A percentile compares a stretch with the other conserved stretches of the same genome.
phyloP scores from a whole-genome alignment of 164 flowering plant species.

The Santalum album region DNA sequence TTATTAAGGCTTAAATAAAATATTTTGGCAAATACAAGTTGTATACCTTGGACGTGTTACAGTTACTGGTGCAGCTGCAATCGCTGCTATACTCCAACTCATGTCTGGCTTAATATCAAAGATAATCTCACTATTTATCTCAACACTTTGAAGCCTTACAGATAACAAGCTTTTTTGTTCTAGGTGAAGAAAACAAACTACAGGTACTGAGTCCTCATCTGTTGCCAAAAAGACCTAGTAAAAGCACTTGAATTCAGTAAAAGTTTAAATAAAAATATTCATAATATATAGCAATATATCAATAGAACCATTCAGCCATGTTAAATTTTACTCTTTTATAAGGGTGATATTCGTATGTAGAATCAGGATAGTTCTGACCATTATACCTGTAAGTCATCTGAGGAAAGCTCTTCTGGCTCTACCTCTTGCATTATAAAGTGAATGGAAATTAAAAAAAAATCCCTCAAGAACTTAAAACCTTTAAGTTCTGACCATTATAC shows the following conservation, averaged over 20 bases:
- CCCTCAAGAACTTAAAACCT: too few relatives aligned
- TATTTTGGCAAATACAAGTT: neutral
- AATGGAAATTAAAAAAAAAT: too few relatives aligned
- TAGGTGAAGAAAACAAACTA: slow-evolving; percentile 79
- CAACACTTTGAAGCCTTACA: slow-evolving; percentile 66
- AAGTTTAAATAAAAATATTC: too few relatives aligned
- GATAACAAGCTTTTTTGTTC: slow-evolving; percentile 70
- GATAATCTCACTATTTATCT: slow-evolving; percentile 50
- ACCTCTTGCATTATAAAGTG: too few relatives aligned
- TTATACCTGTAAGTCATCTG: too few relatives aligned
- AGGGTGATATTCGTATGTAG: too few relatives aligned
- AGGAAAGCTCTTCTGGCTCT: too few relatives aligned
- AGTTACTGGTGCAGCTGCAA: slow-evolving; percentile 76
- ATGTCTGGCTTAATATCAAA: slow-evolving; percentile 71
- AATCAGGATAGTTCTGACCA: too few relatives aligned
- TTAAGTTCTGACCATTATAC: too few relatives aligned
- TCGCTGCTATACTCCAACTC: slow-evolving; percentile 82
- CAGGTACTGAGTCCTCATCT: slow-evolving; percentile 74
- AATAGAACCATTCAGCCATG: neutral
- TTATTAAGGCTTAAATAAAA: too few relatives aligned
- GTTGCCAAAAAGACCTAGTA: slow-evolving; percentile 81
- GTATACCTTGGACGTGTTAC: slow-evolving; percentile 79
- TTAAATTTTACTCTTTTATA: too few relatives aligned
- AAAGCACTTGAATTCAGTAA: neutral
- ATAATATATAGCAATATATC: neutral